Base-by-base conservation (phyloP, 2,329 filamentous ascomycete species). In the Fusarium paranaense region DNA sequence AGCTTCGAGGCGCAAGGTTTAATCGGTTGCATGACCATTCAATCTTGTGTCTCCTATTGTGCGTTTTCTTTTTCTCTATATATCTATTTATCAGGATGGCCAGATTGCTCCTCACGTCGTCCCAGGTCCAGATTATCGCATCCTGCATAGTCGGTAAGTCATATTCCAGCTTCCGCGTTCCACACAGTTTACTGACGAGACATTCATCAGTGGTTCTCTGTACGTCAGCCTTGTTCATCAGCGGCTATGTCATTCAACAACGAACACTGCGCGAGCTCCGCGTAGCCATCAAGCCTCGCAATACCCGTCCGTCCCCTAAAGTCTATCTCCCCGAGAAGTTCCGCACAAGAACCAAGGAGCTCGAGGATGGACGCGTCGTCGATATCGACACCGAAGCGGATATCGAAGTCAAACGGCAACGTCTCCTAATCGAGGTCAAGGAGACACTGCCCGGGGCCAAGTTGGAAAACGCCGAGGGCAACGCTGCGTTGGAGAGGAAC, bases 241-340 rank as follows among this genome's bases (percentile, higher is more conserved):
- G 94, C 61, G 95, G 95, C 78, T 98, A 97, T 82, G 89, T 92
- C 4, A 88, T 98, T 62, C 95, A 98, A 79, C 95, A 98, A 82
- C 91, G 94, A 77, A 97, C 95, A 1, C 90, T 98, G 6, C 90
- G 89, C 71, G 92, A 92, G 76, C 88, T 98, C 35, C 93, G 96
- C 78, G 86, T 87, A 65, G 93, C 93, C 20, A 92, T 98, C 78
- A 88, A 88, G 75, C 83, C 83, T 6, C 79, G 80, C 14, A 65
- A 69, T 9, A 65, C 88, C 87, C 60, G 80, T 3, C 68, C 87
- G 72, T 82, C 86, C 2, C 86, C 87, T 7, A 85, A 86, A 68
- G 83, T 86, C 52, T 86, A 87, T 78, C 80, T 89, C 1, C 88
- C 88, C 0, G 87, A 89, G 67, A 83, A 84, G 27, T 88, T 89